These are phyloP conservation scores for Pichia sp. DNA, from an alignment of 1,139 yeast species.

Conservation along the genomic window DNA sequence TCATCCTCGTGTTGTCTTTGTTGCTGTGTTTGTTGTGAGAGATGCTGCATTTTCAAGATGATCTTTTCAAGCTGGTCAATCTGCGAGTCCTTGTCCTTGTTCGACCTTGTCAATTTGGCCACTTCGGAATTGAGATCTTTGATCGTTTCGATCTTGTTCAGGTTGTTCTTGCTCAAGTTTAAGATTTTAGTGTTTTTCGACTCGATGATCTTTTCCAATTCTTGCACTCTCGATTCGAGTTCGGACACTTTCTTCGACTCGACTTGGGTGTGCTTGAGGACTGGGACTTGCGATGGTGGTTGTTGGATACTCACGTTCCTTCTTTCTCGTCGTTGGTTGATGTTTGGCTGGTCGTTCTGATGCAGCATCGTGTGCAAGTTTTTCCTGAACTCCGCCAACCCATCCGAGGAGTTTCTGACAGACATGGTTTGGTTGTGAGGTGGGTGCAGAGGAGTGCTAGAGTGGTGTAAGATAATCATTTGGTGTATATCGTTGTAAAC, in stretches of 20 bases:
- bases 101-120: neutral
- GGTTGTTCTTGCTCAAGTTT: conserved; percentile 6
- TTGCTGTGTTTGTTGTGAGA: neutral
- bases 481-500: too few relatives aligned
- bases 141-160: conserved; percentile 7
- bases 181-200: conserved; percentile 12
- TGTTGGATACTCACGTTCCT: neutral
- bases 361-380: conserved; percentile 10
- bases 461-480: too few relatives aligned
- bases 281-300: neutral
- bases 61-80: conserved; percentile 10
- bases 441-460: neutral
- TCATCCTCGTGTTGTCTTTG: neutral
- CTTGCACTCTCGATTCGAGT: neutral
- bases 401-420: neutral
- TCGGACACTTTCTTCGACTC: neutral
- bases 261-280: neutral
- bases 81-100: conserved; percentile 3
- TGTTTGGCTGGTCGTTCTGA: neutral
- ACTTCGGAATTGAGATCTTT: conserved; percentile 4
- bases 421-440: neutral
- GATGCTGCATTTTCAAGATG: conserved; percentile 3
- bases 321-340: neutral
- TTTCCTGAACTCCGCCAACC: conserved; percentile 11
- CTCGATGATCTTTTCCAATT: conserved; percentile 5